These are phyloP conservation scores for Chalaropsis ovoidea DNA, from an alignment of 2,329 filamentous ascomycete species.

Conservation along the genomic window DNA sequence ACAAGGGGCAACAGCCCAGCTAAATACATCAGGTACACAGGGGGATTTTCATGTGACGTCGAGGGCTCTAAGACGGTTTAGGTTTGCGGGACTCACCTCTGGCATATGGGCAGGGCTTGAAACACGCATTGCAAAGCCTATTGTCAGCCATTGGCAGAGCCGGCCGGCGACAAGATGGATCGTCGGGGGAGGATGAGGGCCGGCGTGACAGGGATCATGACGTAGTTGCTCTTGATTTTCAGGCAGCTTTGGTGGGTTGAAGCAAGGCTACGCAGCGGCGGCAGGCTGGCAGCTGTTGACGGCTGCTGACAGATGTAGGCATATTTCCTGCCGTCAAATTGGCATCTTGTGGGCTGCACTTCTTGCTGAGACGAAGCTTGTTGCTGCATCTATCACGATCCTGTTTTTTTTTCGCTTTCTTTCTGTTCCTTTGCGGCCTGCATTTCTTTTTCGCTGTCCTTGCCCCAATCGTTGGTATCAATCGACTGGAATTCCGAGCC, in stretches of 20 bases:
- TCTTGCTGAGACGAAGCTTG: neutral
- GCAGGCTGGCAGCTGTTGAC: neutral
- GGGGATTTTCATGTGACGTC: neutral
- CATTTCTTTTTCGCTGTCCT: neutral
- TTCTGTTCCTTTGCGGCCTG: neutral
- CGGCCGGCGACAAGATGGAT: neutral
- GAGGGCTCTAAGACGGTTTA: neutral
- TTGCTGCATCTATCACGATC: neutral
- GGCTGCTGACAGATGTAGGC: neutral
- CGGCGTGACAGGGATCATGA: constrained; percentile 4
- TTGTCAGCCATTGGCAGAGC: neutral
- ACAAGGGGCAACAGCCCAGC: neutral
- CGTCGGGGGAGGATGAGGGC: neutral
- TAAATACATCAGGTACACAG: neutral
- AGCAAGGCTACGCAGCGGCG: neutral
- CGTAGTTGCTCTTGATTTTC: neutral
- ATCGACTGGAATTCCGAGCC: neutral
- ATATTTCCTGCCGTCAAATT: neutral
- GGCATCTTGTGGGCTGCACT: neutral
- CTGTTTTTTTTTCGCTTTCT: neutral
- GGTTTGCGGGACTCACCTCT: neutral
- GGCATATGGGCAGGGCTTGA: neutral
- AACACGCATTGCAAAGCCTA: neutral
- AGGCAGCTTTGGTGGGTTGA: too few species aligned
- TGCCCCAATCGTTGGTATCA: neutral